Conservation (phyloP, 768 basidiomycete species). For the Lactifluus pinguis region DNA sequence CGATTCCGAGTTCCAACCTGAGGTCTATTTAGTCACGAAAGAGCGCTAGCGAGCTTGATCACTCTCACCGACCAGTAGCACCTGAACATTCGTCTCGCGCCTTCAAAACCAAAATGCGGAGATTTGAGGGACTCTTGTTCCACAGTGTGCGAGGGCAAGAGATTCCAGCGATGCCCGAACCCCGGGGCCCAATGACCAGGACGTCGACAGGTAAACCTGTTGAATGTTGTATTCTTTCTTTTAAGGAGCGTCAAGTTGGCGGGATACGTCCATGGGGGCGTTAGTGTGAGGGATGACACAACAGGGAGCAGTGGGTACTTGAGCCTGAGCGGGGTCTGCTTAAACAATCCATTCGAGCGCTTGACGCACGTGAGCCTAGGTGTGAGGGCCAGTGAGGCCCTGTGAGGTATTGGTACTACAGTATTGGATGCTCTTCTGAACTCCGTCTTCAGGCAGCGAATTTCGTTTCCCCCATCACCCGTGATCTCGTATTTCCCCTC, state of each 20-base stretch:
- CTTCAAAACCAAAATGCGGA: constrained; percentile 65
- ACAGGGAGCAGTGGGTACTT: too few species aligned
- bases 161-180: constrained; percentile 68
- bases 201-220: constrained; percentile 65
- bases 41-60: constrained; percentile 21
- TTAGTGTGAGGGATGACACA: constrained; percentile 2
- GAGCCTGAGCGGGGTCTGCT: too few species aligned
- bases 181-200: constrained; percentile 67
- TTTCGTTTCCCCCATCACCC: too few species aligned
- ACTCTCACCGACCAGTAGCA: constrained; percentile 56
- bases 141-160: constrained; percentile 49
- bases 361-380: too few species aligned
- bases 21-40: constrained; percentile 50
- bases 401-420: too few species aligned
- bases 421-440: too few species aligned
- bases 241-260: neutral
- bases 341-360: too few species aligned
- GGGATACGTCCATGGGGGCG: neutral
- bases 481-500: too few species aligned
- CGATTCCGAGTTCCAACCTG: constrained; percentile 37
- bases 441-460: too few species aligned
- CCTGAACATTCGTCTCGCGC: constrained; percentile 71
- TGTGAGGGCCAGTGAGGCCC: too few species aligned
- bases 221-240: constrained; percentile 27
- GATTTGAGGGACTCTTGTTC: constrained; percentile 23